Base-by-base conservation (phyloP, 352 stramenopile genomes). In the Phytophthora fragariaefolia region DNA sequence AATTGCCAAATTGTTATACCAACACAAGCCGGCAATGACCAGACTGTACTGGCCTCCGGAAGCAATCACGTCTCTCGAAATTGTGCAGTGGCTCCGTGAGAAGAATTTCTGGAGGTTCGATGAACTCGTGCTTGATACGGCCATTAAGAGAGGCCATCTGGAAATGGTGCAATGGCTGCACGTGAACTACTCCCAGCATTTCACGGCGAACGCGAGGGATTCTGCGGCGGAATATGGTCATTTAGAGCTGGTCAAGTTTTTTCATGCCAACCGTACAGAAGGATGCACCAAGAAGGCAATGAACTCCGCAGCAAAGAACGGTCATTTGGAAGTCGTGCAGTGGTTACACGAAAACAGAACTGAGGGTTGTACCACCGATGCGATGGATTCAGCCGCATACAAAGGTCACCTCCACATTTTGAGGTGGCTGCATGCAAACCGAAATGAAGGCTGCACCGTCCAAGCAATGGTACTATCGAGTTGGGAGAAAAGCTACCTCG, bases 101-200 rank as follows among this genome's bases (percentile, higher is more conserved):
- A 42, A n/a, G 4, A n/a, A 42, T 5, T 42, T 42, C 10, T n/a
- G 34, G 13, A 15, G 10, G 1, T 42, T 42, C 12, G n/a, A 4
- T n/a, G 13, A n/a, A 0, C n/a, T 15, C 1, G 34, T n/a, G 3
- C 13, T 42, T 10, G 12, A 5, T 45, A 42, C 42, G 1, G 65
- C 66, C 3, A 52, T 53, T 46, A 15, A 4, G 8, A 26, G 32
- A 43, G 59, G 66, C 0, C 18, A 69, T 48, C 26, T 73, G 15
- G 22, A 61, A 6, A 50, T 73, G 18, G 47, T 73, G n/a, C 42
- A 45, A 17, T 69, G 46, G 46, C 45, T 73, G 36, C 58, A 61
- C 28, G 52, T 51, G 13, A 50, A 32, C 17, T 52, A 43, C 10
- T n/a, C 32, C 15, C 13, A 53, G 4, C 48, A 24, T 32, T 50